Evolutionary conservation across 495 filamentous ascomycete species (phyloP), one percentile per base, ranked within the genome.

Genomic region (Copromyces sp.): DNA sequence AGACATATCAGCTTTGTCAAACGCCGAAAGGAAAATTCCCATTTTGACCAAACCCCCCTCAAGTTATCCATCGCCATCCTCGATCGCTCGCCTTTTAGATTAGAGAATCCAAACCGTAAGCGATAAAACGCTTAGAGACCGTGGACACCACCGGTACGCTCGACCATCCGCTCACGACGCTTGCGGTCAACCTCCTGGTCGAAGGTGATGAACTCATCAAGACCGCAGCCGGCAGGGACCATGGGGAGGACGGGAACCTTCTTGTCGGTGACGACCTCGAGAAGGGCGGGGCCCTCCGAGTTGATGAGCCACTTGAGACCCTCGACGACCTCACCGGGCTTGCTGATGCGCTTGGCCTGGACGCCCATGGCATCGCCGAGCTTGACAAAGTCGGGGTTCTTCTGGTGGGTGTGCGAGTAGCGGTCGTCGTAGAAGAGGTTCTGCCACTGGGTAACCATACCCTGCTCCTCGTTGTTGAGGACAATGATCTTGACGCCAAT

Each of bases 201-300:
- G 81, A 93, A 99, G 24, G 94, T 86, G 78, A 97, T 83, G 84
- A 98, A 97, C 83, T 99, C 96, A 79, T 98, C 93, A 75, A 99
- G 85, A 73, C 86, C 96, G 73, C 85, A 89, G 39, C 96, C 95
- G 39, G 87, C 90, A 32, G 94, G 94, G 68, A 99, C 95, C 95
- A 98, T 98, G 24, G 95, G 95, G 70, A 99, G 84, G 17, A 99
- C 96, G 61, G 96, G 94, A n/a, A 98, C 93, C 89, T 98, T 97
- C 87, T 97, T 94, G 74, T 89, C 86, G 7, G 87, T 88, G 14
- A 89, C 82, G 35, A 89, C 85, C 74, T 89, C 86, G 29, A 93
- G 84, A 74, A 95, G 84, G 37, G 92, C 90, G 59, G 93, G 92
- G 38, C 92, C 93, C 40, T 94, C 91, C 37, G 86, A 88, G 71